phyloP scores from a whole-genome alignment of 2,329 filamentous ascomycete species.

The Fusarium temperatum region DNA sequence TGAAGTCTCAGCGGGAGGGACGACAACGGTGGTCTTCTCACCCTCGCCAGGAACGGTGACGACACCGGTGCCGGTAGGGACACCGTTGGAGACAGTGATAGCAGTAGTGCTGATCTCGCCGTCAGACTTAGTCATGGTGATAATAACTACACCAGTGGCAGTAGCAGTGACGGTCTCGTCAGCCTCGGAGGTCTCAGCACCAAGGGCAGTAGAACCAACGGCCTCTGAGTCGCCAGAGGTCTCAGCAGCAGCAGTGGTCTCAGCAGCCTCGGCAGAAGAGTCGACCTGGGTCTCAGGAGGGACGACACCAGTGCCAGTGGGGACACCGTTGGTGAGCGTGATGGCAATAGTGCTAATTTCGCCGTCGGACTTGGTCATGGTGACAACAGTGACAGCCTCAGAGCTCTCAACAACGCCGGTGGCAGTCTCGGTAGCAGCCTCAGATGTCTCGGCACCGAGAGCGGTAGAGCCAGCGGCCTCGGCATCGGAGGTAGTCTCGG shows the following conservation, averaged over 20 bases:
- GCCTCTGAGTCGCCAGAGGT: slow-evolving; percentile 2
- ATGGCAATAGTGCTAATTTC: slow-evolving; percentile 23
- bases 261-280: background rate
- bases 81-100: slow-evolving; percentile 17
- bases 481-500: slow-evolving; percentile 14
- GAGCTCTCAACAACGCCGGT: slow-evolving; percentile 5
- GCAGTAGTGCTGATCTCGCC: slow-evolving; percentile 28
- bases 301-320: slow-evolving; percentile 23
- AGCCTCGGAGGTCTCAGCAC: slow-evolving; percentile 8
- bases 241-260: slow-evolving; percentile 5
- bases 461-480: slow-evolving; percentile 15
- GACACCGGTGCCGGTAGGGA: slow-evolving; percentile 19
- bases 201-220: slow-evolving; percentile 2
- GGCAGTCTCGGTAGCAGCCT: slow-evolving; percentile 4
- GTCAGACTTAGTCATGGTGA: slow-evolving; percentile 31
- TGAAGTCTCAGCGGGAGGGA: background rate
- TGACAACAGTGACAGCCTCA: slow-evolving; percentile 21
- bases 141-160: slow-evolving; percentile 10
- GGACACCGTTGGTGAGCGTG: slow-evolving; percentile 21
- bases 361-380: slow-evolving; percentile 32
- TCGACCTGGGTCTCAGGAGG: slow-evolving; percentile 7
- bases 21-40: slow-evolving; percentile 7
- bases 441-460: slow-evolving; percentile 26
- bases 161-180: slow-evolving; percentile 5
- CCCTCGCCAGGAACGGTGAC: slow-evolving; percentile 13